Base-by-base conservation (phyloP, 257 asterid species). In the Voacanga thouarsii region DNA sequence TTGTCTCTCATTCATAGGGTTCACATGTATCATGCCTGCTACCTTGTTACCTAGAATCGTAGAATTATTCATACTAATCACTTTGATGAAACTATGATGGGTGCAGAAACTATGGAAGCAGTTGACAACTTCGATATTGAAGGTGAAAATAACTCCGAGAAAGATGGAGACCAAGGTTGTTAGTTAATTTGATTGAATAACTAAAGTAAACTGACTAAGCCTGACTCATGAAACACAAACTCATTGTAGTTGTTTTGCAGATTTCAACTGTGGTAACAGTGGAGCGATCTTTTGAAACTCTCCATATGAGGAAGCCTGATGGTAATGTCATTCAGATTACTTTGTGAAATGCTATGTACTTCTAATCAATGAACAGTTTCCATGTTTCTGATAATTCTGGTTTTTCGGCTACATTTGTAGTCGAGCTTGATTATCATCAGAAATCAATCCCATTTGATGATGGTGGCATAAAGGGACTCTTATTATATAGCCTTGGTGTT, bases 351-450 rank as follows among this genome's bases (percentile, higher is more conserved):
- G 33, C 37, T 59, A n/a, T n/a, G 6, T 8, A 59, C 9, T n/a
- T 8, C 66, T 2, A n/a, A 7, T 24, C 0, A 59, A n/a, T 8
- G 4, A 59, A 11, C 66, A 59, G 37, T 59, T 59, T 3, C 66
- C 15, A 59, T 24, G 8, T 7, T 16, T 57, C 30, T 57, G 64
- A 57, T 57, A 57, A 23, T 57, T 23, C 12, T 56, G 37, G 37
- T 81, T 78, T 75, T 81, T 68, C 30, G 71, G 98, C 80, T 84
- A 97, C 98, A 69, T 95, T 90, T 86, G 91, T 85, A 78, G 96
- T 95, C 12, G 98, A 91, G 79, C 98, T 97, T 81, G 97, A 93
- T 71, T 93, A 95, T 84, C 98, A 95, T 79, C 98, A 93, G 88
- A 95, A 96, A 45, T 89, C 97, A 24, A 93, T 97, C 79, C 96